Percentiles rank a stretch among this genome's conserved stretches.
Conservation (phyloP, 306 rosid genomes). For the Castanospermum australe region DNA sequence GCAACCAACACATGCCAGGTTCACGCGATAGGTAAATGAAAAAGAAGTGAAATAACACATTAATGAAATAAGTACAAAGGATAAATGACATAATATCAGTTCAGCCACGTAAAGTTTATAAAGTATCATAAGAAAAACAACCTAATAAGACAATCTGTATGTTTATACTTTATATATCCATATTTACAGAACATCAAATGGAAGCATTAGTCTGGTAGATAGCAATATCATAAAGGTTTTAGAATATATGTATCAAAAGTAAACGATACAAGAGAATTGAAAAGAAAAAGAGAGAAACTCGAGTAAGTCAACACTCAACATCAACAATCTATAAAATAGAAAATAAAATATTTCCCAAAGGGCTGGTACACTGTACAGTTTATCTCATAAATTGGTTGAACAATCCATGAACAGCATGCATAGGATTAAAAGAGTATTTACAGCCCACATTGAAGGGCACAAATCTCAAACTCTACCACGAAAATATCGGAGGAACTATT, state of each 20-base stretch:
- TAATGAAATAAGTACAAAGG: not conserved
- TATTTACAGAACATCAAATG: not conserved
- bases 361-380: not conserved
- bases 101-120: not conserved
- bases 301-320: not conserved
- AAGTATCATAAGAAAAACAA: not conserved
- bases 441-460: not conserved
- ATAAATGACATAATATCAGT: not conserved
- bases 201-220: not conserved
- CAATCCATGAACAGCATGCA: not conserved
- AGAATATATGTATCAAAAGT: not conserved
- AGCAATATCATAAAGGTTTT: not conserved
- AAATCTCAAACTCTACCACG: not conserved
- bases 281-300: not conserved
- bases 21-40: not conserved
- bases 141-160: not conserved
- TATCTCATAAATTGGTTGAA: not conserved
- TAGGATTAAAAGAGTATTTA: not conserved
- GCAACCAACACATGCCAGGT: not conserved
- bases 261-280: not conserved
- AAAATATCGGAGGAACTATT: not conserved
- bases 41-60: not conserved
- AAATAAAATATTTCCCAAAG: not conserved
- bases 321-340: not conserved
- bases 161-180: not conserved